Conservation (phyloP, 2,329 filamentous ascomycete species). For the Colletotrichum kahawae region DNA sequence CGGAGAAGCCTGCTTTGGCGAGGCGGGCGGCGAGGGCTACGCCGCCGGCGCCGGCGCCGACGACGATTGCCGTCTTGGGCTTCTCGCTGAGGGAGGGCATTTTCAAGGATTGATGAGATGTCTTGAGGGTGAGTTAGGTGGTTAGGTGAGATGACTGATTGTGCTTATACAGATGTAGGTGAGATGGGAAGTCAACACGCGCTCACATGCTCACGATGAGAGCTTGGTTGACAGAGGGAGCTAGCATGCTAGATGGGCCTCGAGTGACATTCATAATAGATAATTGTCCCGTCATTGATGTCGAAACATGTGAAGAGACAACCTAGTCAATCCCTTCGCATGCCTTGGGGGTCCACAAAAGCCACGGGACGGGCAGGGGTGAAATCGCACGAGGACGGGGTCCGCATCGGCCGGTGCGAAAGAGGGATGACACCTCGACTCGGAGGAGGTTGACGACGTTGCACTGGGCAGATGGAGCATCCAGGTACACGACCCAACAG, state of each 20-base stretch:
- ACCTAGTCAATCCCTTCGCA: not conserved
- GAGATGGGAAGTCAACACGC: not conserved
- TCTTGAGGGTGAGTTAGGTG: too few species aligned
- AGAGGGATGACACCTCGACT: conserved; percentile 24
- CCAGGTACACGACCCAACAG: not conserved
- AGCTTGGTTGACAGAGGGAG: not conserved
- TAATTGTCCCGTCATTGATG: not conserved
- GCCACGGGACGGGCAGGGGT: not conserved
- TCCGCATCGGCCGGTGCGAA: conserved; percentile 8
- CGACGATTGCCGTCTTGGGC: conserved; percentile 31
- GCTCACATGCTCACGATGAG: not conserved
- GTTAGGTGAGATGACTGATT: not conserved
- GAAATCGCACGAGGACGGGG: not conserved
- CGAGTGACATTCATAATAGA: conserved; percentile 13
- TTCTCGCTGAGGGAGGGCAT: conserved; percentile 30
- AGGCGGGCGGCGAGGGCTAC: conserved; percentile 75
- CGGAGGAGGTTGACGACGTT: conserved; percentile 8
- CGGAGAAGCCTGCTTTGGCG: conserved; percentile 70
- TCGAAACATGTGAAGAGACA: conserved; percentile 4
- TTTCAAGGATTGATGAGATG: accelerated
- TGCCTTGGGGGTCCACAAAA: conserved; percentile 11
- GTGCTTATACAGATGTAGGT: not conserved
- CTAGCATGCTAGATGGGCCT: not conserved
- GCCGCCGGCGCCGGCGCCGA: conserved; percentile 69
- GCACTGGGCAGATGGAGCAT: not conserved